Evolutionary conservation across 2,329 filamentous ascomycete genomes (phyloP), one percentile per base, ranked within the genome.

Genomic region (Clarireedia homoeocarpa): DNA sequence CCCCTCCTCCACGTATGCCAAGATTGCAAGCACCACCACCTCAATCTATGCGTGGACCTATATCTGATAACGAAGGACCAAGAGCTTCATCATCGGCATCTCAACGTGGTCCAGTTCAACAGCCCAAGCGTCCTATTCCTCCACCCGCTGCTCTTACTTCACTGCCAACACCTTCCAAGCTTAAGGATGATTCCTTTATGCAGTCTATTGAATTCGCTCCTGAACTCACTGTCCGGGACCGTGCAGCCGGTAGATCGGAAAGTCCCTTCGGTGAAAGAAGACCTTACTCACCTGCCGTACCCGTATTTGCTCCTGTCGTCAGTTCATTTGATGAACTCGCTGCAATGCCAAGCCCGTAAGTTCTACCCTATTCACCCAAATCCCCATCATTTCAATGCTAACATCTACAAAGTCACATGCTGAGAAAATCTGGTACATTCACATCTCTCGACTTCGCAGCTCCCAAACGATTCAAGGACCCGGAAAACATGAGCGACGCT

Each of bases 281-380:
- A 36, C 84, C 90, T 1, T 99, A 89, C 74, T 85, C 84, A 56
- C 84, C 87, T n/a, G 76, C 78, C 39, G 79, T 91, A 2, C 83
- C 86, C 15, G 80, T 82, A 30, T 86, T 89, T 68, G 87, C 84
- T n/a, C 91, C 91, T 0, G 78, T 96, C 40, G 85, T 80, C 24
- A 89, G 86, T 58, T 80, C 91, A 5, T 96, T 91, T 71, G 92
- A 97, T 56, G 92, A 97, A 58, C 83, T 97, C 59, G 73, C 86
- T 12, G 79, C 81, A 7, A 84, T 99, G 61, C 94, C 94, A 39
- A 96, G 91, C 79, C 91, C 94, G 83, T 92, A 83, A 87, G 88
- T 87, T 14, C 4, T 23, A 17, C 14, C 15, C 1, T 6, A 23
- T 5, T 42, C 4, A 5, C 6, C 17, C 12, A 34, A 3, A 23